Evolutionary conservation across 2,329 filamentous ascomycete genomes (phyloP).

Genomic region (Talaromyces rugulosus): DNA sequence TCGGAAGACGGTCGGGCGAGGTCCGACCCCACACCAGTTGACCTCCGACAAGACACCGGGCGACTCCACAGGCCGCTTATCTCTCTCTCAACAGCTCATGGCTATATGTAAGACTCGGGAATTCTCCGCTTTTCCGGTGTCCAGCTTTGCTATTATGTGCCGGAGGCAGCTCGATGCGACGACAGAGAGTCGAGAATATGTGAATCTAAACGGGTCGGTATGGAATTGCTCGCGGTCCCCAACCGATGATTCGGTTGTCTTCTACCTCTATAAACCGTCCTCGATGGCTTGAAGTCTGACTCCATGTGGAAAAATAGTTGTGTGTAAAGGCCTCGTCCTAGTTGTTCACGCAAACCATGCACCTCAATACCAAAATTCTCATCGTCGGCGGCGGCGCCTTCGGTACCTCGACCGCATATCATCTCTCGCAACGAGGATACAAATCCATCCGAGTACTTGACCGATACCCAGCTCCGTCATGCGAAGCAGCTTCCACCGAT

Average conservation of each 20-base stretch:
- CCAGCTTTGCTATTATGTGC: neutral
- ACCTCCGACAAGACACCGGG: neutral
- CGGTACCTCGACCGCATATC: slow-evolving; percentile 62
- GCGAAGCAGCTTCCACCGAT: slow-evolving; percentile 63
- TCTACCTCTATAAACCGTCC: neutral
- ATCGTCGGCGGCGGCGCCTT: slow-evolving; percentile 65
- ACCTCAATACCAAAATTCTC: slow-evolving; percentile 31
- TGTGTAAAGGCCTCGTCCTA: neutral
- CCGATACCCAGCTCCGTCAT: slow-evolving; percentile 48
- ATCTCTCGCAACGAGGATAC: slow-evolving; percentile 52
- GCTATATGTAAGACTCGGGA: neutral
- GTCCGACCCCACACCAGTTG: neutral
- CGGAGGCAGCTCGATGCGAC: neutral
- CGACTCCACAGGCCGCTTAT: neutral
- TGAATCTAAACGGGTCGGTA: neutral
- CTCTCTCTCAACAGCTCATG: neutral
- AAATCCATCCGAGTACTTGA: slow-evolving; percentile 54
- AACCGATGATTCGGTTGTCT: neutral
- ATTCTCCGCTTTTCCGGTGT: neutral
- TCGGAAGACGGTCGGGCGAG: neutral
- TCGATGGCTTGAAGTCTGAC: neutral
- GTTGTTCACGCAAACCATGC: neutral
- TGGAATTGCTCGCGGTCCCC: neutral
- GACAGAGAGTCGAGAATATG: neutral
- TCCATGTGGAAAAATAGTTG: neutral